phyloP scores from a whole-genome alignment of 345 rosid species.

The Eucalyptus marginata region DNA sequence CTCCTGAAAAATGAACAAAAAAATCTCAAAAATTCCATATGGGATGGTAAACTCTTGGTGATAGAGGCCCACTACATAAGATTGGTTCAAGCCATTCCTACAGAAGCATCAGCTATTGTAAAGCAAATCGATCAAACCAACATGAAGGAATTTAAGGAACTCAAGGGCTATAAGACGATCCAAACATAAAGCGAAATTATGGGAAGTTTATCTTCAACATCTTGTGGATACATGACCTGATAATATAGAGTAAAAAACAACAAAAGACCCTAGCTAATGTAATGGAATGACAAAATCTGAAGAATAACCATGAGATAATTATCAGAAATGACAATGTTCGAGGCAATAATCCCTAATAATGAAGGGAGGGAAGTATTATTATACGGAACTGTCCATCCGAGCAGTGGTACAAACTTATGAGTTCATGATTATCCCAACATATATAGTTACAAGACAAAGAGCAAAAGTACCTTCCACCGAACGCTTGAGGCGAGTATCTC shows the following conservation, averaged over 20 bases:
- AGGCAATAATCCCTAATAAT: not conserved
- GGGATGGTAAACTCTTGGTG: not conserved
- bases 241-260: not conserved
- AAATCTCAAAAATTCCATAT: not conserved
- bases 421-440: not conserved
- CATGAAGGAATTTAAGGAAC: not conserved
- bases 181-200: not conserved
- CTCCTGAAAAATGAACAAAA: constrained; percentile 16
- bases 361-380: not conserved
- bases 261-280: not conserved
- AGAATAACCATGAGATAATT: not conserved
- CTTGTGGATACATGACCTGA: not conserved
- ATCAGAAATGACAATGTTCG: not conserved
- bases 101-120: not conserved
- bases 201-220: not conserved
- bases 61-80: not conserved
- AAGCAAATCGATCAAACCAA: not conserved
- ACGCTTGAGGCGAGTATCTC: not conserved
- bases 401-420: not conserved
- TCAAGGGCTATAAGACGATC: not conserved
- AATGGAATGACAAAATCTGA: not conserved
- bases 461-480: constrained; percentile 2
- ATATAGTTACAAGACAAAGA: not conserved
- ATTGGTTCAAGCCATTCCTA: not conserved
- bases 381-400: not conserved